Percentiles rank a stretch among this genome's conserved stretches.
Evolutionary conservation across 83 land plant species (phyloP).

Genomic region (Picea mariana): DNA sequence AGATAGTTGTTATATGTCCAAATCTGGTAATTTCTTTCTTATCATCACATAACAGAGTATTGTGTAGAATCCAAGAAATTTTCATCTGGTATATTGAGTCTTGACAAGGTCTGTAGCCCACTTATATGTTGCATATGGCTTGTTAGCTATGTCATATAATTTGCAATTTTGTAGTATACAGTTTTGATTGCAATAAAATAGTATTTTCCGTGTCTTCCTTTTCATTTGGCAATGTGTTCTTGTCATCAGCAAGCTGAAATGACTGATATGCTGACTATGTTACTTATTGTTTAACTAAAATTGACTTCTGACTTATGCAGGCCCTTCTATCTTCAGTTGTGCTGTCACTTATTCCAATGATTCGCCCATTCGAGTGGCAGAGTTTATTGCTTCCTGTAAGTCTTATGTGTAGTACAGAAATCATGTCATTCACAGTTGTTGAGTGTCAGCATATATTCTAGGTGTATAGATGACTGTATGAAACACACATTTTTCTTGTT

Average conservation of each 20-base stretch:
- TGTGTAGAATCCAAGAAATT: background rate
- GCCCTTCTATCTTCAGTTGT: slow-evolving; percentile 88
- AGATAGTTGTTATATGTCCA: slow-evolving; percentile 86
- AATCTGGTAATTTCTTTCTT: slow-evolving; percentile 65
- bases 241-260: slow-evolving; percentile 5
- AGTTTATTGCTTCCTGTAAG: slow-evolving; percentile 94
- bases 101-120: background rate
- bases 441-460: background rate
- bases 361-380: slow-evolving; percentile 98
- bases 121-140: background rate
- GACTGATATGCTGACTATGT: background rate
- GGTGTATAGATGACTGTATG: background rate
- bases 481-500: background rate
- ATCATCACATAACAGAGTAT: background rate
- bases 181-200: background rate
- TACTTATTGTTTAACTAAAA: background rate
- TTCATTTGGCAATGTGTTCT: background rate
- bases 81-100: background rate
- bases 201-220: background rate
- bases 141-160: background rate
- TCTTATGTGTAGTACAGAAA: background rate
- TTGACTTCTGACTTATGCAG: slow-evolving; percentile 40
- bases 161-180: background rate
- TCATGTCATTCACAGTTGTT: background rate
- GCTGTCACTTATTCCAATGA: slow-evolving; percentile 85